Conservation (phyloP, 768 basidiomycete species). For the Rhodotorula taiwanensis region DNA sequence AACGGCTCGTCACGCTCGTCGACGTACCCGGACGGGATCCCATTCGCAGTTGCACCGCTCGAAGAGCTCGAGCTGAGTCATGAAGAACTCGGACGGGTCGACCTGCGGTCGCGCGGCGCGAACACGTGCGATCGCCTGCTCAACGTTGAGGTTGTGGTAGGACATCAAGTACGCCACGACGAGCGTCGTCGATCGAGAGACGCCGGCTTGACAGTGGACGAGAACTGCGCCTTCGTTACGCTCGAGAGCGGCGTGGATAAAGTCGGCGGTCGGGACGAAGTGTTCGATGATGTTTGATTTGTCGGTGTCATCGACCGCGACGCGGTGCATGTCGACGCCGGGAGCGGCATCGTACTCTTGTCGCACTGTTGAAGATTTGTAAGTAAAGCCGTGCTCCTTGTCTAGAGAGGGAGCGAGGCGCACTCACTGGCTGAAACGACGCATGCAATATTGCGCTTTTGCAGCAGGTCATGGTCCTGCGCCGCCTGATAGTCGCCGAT, state of each 20-base stretch:
- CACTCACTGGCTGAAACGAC: constrained; percentile 38
- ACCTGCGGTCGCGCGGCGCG: constrained; percentile 31
- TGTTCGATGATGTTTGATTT: constrained; percentile 39
- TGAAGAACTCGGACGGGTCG: constrained; percentile 39
- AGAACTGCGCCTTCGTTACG: constrained; percentile 29
- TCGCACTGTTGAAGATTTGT: constrained; percentile 25
- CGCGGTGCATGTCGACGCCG: constrained; percentile 34
- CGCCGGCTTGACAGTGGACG: constrained; percentile 42
- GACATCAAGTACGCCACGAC: constrained; percentile 39
- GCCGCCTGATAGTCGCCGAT: constrained; percentile 33
- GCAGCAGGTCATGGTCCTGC: constrained; percentile 19
- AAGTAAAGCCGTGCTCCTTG: neutral
- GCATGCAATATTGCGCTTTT: constrained; percentile 19
- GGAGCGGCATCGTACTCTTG: constrained; percentile 34
- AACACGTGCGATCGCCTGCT: constrained; percentile 38
- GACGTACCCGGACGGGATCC: constrained; percentile 37
- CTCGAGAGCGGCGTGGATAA: constrained; percentile 27
- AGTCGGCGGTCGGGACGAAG: constrained; percentile 21
- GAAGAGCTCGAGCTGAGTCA: constrained; percentile 41
- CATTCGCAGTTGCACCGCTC: constrained; percentile 40
- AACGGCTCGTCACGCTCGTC: neutral
- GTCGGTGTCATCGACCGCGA: constrained; percentile 38
- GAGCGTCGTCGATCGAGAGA: constrained; percentile 39
- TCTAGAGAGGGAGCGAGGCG: neutral
- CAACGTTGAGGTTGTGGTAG: constrained; percentile 36